A percentile compares a stretch with the other conserved stretches of the same genome.
Conservation (phyloP, 805 yeast species). For the Lipomyces spencermartinsiae region DNA sequence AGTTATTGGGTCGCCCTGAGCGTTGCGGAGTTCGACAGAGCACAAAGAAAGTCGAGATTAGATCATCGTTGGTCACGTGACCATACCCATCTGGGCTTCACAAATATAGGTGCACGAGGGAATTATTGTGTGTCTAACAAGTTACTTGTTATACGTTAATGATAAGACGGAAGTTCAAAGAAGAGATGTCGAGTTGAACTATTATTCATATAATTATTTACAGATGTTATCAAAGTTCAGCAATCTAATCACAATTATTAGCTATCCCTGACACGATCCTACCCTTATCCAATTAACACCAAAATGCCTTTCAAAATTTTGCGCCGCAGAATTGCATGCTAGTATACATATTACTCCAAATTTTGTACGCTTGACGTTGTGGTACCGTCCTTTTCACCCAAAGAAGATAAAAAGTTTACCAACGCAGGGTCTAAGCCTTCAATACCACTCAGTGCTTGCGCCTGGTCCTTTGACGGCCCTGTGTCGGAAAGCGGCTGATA, state of each 20-base stretch:
- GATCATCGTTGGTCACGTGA: background rate
- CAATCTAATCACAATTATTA: background rate
- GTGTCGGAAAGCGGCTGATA: slow-evolving; percentile 16
- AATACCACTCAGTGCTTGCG: slow-evolving; percentile 5
- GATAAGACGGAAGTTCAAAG: background rate
- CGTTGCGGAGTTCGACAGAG: background rate
- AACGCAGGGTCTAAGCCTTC: slow-evolving; percentile 33
- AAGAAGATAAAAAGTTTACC: slow-evolving; percentile 29
- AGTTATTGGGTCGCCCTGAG: background rate
- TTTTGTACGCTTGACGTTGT: background rate
- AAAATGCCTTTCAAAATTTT: background rate
- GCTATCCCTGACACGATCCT: background rate
- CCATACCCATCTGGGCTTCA: too few species aligned
- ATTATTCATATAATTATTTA: background rate
- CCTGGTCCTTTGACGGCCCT: slow-evolving; percentile 8
- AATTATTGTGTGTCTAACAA: background rate
- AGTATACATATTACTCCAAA: background rate
- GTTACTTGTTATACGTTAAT: background rate
- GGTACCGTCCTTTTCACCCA: slow-evolving; percentile 13
- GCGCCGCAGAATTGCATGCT: background rate
- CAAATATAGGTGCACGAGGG: background rate
- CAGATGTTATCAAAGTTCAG: background rate
- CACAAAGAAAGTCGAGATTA: background rate
- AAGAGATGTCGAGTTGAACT: too few species aligned
- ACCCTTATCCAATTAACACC: background rate